A percentile compares a stretch with the other conserved stretches of the same genome.
Evolutionary conservation across 2,329 filamentous ascomycete species (phyloP).

Genomic region (Calonectria fujianensis): DNA sequence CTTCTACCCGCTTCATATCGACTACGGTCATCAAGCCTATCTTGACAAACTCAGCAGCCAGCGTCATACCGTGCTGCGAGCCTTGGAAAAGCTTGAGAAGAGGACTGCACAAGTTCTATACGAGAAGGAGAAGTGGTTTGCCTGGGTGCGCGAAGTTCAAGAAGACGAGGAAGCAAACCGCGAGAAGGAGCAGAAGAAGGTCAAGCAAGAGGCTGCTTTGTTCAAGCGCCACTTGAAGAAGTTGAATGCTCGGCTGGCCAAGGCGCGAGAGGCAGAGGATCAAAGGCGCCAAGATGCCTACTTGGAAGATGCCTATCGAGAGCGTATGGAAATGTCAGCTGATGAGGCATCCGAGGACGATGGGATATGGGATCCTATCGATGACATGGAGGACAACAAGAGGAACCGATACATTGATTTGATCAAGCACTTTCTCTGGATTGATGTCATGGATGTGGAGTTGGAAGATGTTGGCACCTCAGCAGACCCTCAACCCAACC

Average conservation of each 20-base stretch:
- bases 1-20: slow-evolving; percentile 51
- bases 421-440: slow-evolving; percentile 57
- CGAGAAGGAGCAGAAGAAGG: slow-evolving; percentile 56
- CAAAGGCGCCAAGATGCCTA: slow-evolving; percentile 54
- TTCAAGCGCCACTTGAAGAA: slow-evolving; percentile 54
- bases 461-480: not conserved
- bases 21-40: slow-evolving; percentile 54
- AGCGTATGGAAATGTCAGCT: slow-evolving; percentile 47
- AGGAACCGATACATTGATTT: slow-evolving; percentile 54
- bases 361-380: slow-evolving; percentile 55
- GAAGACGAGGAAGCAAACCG: slow-evolving; percentile 51
- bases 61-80: slow-evolving; percentile 45
- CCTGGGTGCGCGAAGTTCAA: slow-evolving; percentile 52
- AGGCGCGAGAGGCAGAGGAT: slow-evolving; percentile 51
- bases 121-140: slow-evolving; percentile 51
- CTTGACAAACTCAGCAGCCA: slow-evolving; percentile 53
- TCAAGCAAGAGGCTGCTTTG: slow-evolving; percentile 55
- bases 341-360: slow-evolving; percentile 48
- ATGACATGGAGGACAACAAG: slow-evolving; percentile 51
- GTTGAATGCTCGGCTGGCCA: slow-evolving; percentile 47
- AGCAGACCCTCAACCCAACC: not conserved
- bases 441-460: slow-evolving; percentile 38
- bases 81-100: slow-evolving; percentile 45
- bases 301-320: slow-evolving; percentile 53
- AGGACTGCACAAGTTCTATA: slow-evolving; percentile 48